Conservation (phyloP, 2,329 filamentous ascomycete genomes). For the Aschersonia sp. region DNA sequence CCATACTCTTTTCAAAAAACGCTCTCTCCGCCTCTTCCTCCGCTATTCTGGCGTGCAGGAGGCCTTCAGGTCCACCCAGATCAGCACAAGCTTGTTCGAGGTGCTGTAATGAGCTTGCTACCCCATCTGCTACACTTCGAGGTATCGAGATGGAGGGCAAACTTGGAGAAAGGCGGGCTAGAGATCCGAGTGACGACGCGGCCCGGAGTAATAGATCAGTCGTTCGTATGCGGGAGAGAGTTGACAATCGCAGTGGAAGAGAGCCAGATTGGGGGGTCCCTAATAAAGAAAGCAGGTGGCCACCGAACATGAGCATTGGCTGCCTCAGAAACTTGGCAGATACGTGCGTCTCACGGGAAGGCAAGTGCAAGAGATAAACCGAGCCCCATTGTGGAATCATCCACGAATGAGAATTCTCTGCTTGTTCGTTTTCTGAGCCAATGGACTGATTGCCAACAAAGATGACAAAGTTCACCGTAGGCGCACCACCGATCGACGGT, state of each 20-base stretch:
- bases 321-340: conserved; percentile 54
- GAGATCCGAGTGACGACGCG: conserved; percentile 83
- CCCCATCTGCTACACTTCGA: conserved; percentile 69
- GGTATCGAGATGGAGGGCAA: conserved; percentile 88
- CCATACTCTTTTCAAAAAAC: conserved; percentile 99
- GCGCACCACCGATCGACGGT: conserved; percentile 82
- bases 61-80: conserved; percentile 49
- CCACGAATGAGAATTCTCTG: conserved; percentile 52
- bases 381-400: conserved; percentile 91
- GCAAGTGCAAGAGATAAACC: conserved; percentile 42
- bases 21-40: conserved; percentile 82
- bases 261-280: conserved; percentile 75
- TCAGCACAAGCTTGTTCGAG: conserved; percentile 63
- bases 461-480: conserved; percentile 90
- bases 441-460: conserved; percentile 75
- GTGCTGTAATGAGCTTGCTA: conserved; percentile 64
- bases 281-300: conserved; percentile 76
- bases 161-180: conserved; percentile 71
- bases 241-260: conserved; percentile 70
- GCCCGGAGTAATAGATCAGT: conserved; percentile 77
- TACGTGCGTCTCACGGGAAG: conserved; percentile 33
- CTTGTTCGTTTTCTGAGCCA: conserved; percentile 23
- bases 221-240: conserved; percentile 71
- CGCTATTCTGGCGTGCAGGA: conserved; percentile 70
- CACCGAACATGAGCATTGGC: conserved; percentile 78